These are phyloP conservation scores for Yarrowia keelungensis DNA, from an alignment of 805 yeast species.

Conservation along the genomic window DNA sequence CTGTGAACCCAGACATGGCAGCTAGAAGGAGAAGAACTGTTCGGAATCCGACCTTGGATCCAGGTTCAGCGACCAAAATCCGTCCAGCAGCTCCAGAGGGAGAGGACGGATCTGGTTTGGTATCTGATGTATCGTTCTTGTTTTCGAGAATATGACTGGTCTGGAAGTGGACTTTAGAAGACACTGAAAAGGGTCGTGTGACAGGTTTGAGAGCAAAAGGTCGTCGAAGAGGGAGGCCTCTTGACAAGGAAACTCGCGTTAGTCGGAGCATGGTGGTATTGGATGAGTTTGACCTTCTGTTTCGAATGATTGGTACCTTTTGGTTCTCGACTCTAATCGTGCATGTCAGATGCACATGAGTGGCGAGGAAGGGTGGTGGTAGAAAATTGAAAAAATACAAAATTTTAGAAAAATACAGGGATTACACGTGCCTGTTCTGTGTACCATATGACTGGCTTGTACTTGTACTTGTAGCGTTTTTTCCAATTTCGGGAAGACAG, in stretches of 20 bases:
- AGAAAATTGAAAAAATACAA: too few species aligned
- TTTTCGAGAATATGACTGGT: not conserved
- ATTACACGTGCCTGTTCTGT: too few species aligned
- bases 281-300: not conserved
- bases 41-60: not conserved
- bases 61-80: not conserved
- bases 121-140: not conserved
- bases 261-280: slow-evolving; percentile 3
- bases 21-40: not conserved
- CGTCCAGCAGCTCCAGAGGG: slow-evolving; percentile 34
- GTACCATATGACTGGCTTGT: too few species aligned
- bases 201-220: not conserved
- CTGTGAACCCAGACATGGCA: not conserved
- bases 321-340: not conserved
- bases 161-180: slow-evolving; percentile 9
- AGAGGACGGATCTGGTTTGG: not conserved
- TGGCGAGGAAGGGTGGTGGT: not conserved
- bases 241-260: not conserved
- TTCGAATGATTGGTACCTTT: too few species aligned
- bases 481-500: too few species aligned
- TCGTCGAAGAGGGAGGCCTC: not conserved
- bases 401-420: too few species aligned
- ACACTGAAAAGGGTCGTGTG: not conserved
- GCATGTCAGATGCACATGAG: not conserved
- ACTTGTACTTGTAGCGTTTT: too few species aligned